Conservation (phyloP, 768 basidiomycete species). For the Termitomyces sp. region DNA sequence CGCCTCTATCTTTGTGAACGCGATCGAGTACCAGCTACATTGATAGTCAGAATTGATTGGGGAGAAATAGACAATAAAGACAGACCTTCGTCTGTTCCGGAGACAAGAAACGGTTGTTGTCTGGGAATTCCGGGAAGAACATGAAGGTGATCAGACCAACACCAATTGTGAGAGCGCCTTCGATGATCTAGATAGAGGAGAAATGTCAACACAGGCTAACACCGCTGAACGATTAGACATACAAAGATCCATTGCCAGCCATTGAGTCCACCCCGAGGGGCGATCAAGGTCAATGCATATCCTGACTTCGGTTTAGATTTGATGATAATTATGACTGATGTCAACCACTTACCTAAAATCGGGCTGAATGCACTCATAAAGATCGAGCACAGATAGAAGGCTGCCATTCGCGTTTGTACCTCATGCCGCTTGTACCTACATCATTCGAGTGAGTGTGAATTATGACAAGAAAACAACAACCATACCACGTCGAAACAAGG, state of each 20-base stretch:
- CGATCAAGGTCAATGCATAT: constrained; percentile 13
- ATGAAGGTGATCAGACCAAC: constrained; percentile 20
- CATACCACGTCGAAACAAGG: constrained; percentile 3
- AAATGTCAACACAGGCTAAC: constrained; percentile 2
- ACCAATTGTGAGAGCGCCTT: constrained; percentile 23
- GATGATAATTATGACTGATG: not conserved
- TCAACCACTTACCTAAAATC: constrained; percentile 16
- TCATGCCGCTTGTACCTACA: constrained; percentile 36
- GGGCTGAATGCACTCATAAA: constrained; percentile 26
- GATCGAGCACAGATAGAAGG: constrained; percentile 30
- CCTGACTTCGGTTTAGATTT: constrained; percentile 3
- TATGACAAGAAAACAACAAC: not conserved
- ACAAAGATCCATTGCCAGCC: constrained; percentile 30
- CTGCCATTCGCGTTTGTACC: constrained; percentile 35
- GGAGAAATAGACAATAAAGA: not conserved
- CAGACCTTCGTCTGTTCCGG: constrained; percentile 31
- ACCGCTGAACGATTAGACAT: not conserved
- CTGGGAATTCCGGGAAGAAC: constrained; percentile 24
- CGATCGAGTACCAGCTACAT: constrained; percentile 22
- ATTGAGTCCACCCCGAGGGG: constrained; percentile 9
- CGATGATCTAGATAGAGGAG: constrained; percentile 18
- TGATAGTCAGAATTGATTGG: constrained; percentile 13
- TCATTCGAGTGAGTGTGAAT: not conserved
- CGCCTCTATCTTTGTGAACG: constrained; percentile 33
- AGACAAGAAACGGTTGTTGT: constrained; percentile 29